A percentile compares a stretch with the other conserved stretches of the same genome.
Evolutionary conservation across 768 basidiomycete species (phyloP).

Genomic region (Termitomyces sp.): DNA sequence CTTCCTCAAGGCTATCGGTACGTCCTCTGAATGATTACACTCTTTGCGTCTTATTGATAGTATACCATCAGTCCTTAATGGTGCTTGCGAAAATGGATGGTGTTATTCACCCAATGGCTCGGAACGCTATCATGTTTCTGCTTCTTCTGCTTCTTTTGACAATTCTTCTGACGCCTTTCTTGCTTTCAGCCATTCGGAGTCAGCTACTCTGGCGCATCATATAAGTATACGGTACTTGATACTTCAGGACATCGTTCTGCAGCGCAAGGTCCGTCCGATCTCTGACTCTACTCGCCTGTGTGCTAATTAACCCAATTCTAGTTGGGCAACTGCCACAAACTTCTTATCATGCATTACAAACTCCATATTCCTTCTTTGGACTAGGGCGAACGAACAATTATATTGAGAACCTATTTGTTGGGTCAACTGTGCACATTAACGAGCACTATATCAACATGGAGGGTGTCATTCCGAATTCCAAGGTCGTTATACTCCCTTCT

Average conservation of each 20-base stretch:
- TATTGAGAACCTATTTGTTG: slow-evolving; percentile 97
- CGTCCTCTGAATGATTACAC: slow-evolving; percentile 17
- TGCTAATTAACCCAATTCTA: slow-evolving; percentile 22
- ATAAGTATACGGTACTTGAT: slow-evolving; percentile 95
- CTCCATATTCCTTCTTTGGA: slow-evolving; percentile 95
- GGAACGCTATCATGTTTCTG: slow-evolving; percentile 65
- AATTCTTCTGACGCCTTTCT: neutral
- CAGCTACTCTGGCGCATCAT: slow-evolving; percentile 91
- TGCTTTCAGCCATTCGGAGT: slow-evolving; percentile 78
- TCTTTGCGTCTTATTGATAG: slow-evolving; percentile 1
- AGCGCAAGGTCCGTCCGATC: slow-evolving; percentile 64
- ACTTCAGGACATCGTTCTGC: slow-evolving; percentile 84
- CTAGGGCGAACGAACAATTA: slow-evolving; percentile 98
- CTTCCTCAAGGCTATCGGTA: slow-evolving; percentile 95
- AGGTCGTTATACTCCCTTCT: slow-evolving; percentile 89
- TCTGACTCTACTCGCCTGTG: neutral
- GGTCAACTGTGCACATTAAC: slow-evolving; percentile 70
- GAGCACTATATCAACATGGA: slow-evolving; percentile 90
- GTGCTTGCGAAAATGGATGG: slow-evolving; percentile 82
- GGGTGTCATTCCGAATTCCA: slow-evolving; percentile 96
- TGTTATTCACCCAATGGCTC: slow-evolving; percentile 63
- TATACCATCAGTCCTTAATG: slow-evolving; percentile 69
- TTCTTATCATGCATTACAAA: slow-evolving; percentile 82
- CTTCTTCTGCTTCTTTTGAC: neutral
- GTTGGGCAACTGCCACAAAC: slow-evolving; percentile 93